Conservation (phyloP, 805 yeast genomes). For the Kodamaea sagamina region DNA sequence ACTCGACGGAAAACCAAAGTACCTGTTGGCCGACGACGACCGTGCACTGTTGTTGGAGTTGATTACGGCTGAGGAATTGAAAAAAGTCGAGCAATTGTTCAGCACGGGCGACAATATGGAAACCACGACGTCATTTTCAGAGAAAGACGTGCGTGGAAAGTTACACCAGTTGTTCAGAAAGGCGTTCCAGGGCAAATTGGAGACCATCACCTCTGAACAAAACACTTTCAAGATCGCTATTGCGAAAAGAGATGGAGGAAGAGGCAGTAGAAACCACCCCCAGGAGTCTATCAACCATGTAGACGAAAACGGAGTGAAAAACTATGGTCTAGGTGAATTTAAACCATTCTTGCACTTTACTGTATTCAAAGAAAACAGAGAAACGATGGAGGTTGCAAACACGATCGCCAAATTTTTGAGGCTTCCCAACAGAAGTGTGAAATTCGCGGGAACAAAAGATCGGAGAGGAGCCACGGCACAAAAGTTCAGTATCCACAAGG, state of each 20-base stretch:
- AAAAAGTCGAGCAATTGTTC: conserved; percentile 55
- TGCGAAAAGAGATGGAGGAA: conserved; percentile 43
- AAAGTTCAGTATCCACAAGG: conserved; percentile 64
- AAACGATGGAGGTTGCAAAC: conserved; percentile 93
- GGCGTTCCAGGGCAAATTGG: conserved; percentile 73
- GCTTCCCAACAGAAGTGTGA: conserved; percentile 66
- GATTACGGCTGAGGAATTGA: conserved; percentile 64
- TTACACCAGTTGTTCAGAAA: conserved; percentile 76
- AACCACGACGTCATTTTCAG: conserved; percentile 57
- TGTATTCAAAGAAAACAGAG: conserved; percentile 91
- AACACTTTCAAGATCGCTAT: conserved; percentile 67
- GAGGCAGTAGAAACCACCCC: conserved; percentile 31
- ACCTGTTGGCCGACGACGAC: conserved; percentile 49
- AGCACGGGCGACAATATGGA: conserved; percentile 57
- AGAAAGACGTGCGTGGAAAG: conserved; percentile 72
- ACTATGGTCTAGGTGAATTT: conserved; percentile 73
- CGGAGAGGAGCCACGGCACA: conserved; percentile 96
- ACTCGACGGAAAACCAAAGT: conserved; percentile 30
- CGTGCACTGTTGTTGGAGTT: conserved; percentile 49
- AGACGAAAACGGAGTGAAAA: conserved; percentile 54
- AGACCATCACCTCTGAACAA: conserved; percentile 70
- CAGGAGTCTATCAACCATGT: conserved; percentile 41
- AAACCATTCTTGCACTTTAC: conserved; percentile 73
- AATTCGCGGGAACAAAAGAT: conserved; percentile 95
- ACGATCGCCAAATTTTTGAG: conserved; percentile 71